Base-by-base conservation (phyloP, 768 basidiomycete genomes). In the Cystobasidium ongulense region DNA sequence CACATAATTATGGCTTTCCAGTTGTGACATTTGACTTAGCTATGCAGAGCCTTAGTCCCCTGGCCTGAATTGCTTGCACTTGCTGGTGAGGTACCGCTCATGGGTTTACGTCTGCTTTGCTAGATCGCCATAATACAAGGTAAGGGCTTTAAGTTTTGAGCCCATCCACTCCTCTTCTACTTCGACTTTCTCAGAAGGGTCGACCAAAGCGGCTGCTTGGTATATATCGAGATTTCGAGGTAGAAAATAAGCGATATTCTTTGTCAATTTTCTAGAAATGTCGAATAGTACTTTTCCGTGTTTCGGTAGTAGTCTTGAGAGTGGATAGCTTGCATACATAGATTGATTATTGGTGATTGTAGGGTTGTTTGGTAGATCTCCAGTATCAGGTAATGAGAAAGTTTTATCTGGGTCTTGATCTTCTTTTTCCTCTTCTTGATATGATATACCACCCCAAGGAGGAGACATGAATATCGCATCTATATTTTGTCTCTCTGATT, bases 131-230 rank as follows among this genome's bases (percentile, higher is more conserved):
- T 89, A 96, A 80, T 96, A 95, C 80, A 91, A 93, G 0, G 92
- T 96, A 65, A 98, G 81, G 0, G 94, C 95, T 79, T 97, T 98
- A 53, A 98, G 81, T 83, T 95, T 95, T 11, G 84, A 84, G 1
- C 92, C 89, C 88, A 91, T 95, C 93, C 92, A 97, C 80, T 91
- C 91, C 81, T 98, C 95, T 80, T 98, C 93, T 7, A 97, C 85
- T 81, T 97, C 95, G 11, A 95, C 85, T 81, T 81, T 84, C 81
- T 92, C 91, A 43, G 62, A 64, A 18, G 76, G 68, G 39, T 21
- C 29, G 38, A 86, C 79, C 52, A 90, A 81, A 0, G 77, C 82
- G 0, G 88, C 85, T 46, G 96, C 84, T 79, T 98, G 91, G 7
- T 87, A 82, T 18, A 97, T 78, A 64, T 84, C 83, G 1, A 87